These are phyloP conservation scores for Auriculariales sp. DNA, from an alignment of 768 basidiomycete genomes.

Conservation along the genomic window DNA sequence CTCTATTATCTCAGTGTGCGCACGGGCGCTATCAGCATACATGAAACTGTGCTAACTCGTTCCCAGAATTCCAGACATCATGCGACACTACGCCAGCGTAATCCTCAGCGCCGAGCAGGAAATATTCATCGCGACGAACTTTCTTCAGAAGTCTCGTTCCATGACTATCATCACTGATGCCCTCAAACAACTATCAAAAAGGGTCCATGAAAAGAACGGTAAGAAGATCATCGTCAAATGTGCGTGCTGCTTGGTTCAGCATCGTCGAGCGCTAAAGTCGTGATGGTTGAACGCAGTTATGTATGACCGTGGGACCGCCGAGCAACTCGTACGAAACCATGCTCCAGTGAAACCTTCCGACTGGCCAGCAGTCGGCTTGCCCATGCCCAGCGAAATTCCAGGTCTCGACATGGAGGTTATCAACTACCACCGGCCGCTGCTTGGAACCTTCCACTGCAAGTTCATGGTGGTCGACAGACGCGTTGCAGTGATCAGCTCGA, in stretches of 20 bases:
- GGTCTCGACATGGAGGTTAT: constrained; percentile 47
- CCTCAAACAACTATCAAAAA: constrained; percentile 30
- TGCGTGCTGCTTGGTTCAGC: too few species aligned
- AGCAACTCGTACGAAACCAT: constrained; percentile 36
- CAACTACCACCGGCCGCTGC: constrained; percentile 36
- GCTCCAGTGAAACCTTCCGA: constrained; percentile 29
- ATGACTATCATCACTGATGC: constrained; percentile 37
- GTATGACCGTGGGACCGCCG: constrained; percentile 51
- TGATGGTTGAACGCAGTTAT: constrained; percentile 21
- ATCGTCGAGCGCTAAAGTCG: background rate
- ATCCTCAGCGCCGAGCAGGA: constrained; percentile 49
- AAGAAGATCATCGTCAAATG: constrained; percentile 41
- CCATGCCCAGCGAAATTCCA: constrained; percentile 39
- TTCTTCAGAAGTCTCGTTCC: constrained; percentile 37
- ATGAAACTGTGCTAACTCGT: constrained; percentile 5
- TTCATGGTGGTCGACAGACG: constrained; percentile 58
- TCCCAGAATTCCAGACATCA: constrained; percentile 51
- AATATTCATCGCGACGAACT: constrained; percentile 55
- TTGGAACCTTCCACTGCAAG: constrained; percentile 62
- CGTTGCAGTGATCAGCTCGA: constrained; percentile 46
- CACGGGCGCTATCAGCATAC: background rate
- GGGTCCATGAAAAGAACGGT: constrained; percentile 26
- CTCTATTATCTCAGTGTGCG: constrained; percentile 41
- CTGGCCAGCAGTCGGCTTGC: constrained; percentile 36
- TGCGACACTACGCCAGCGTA: constrained; percentile 49